Conservation (phyloP, 306 rosid species). For the Cercis canadensis region DNA sequence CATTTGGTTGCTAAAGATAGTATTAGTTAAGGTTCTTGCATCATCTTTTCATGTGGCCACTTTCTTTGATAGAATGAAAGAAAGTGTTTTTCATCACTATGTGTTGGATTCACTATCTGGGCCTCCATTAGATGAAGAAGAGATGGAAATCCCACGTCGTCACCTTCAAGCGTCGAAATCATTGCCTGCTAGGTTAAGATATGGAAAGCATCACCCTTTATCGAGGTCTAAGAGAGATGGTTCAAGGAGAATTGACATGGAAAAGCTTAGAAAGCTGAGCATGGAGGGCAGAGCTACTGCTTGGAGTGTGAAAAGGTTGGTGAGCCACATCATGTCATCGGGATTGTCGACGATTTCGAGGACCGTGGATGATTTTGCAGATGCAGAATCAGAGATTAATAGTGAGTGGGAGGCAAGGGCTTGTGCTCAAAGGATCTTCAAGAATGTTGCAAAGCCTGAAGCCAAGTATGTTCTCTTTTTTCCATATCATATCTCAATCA, state of each 20-base stretch:
- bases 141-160: not conserved
- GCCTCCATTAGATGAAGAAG: slow-evolving; percentile 23
- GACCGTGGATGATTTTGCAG: slow-evolving; percentile 26
- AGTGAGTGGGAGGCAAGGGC: slow-evolving; percentile 36
- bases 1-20: slow-evolving; percentile 26
- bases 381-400: slow-evolving; percentile 25
- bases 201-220: not conserved
- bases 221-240: slow-evolving; percentile 4
- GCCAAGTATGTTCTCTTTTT: slow-evolving; percentile 39
- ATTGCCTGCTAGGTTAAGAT: not conserved
- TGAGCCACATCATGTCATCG: slow-evolving; percentile 19
- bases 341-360: slow-evolving; percentile 24
- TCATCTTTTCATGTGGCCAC: slow-evolving; percentile 32
- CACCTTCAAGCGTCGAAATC: not conserved
- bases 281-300: slow-evolving; percentile 3
- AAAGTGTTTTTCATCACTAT: slow-evolving; percentile 35
- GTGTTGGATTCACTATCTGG: slow-evolving; percentile 14
- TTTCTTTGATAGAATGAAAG: slow-evolving; percentile 37
- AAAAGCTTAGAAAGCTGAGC: slow-evolving; percentile 30
- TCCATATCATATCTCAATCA: no score
- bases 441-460: slow-evolving; percentile 30
- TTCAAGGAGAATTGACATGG: slow-evolving; percentile 25
- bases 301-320: slow-evolving; percentile 32
- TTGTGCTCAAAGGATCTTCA: slow-evolving; percentile 30
- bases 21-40: slow-evolving; percentile 15